A percentile compares a stretch with the other conserved stretches of the same genome.
Conservation (phyloP, 2,329 filamentous ascomycete species). For the Sclerotinia minor region DNA sequence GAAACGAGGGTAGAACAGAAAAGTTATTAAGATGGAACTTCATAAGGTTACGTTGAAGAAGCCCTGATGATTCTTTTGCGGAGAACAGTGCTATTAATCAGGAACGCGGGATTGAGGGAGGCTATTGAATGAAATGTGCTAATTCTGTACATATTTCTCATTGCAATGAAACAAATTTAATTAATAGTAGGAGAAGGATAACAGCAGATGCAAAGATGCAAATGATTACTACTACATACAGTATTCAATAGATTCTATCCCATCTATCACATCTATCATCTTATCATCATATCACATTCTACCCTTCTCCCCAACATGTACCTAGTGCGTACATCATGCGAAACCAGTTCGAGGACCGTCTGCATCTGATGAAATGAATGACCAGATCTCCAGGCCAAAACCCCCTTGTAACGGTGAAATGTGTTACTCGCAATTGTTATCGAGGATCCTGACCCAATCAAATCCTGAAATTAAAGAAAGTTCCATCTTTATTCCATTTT, state of each 20-base stretch:
- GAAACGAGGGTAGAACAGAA: neutral
- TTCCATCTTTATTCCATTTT: slow-evolving; percentile 12
- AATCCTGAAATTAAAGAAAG: neutral
- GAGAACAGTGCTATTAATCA: neutral
- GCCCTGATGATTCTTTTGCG: neutral
- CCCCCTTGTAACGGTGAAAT: slow-evolving; percentile 3
- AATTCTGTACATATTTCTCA: slow-evolving; percentile 1
- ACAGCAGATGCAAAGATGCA: neutral
- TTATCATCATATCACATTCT: too few relatives aligned
- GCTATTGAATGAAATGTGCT: neutral
- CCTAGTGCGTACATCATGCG: neutral
- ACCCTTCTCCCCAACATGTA: too few relatives aligned
- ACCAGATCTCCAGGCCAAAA: slow-evolving; percentile 7
- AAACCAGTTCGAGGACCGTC: neutral
- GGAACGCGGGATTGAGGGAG: slow-evolving; percentile 5
- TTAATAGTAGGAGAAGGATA: neutral
- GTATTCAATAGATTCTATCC: neutral
- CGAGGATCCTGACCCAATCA: slow-evolving; percentile 20
- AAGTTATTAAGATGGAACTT: neutral
- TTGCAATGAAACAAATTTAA: slow-evolving; percentile 7
- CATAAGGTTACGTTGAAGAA: neutral
- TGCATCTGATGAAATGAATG: slow-evolving; percentile 15
- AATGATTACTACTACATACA: neutral
- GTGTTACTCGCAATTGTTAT: neutral
- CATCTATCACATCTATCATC: neutral